Evolutionary conservation across 2,329 filamentous ascomycete species (phyloP).

Genomic region (Davidsoniella eucalypti): DNA sequence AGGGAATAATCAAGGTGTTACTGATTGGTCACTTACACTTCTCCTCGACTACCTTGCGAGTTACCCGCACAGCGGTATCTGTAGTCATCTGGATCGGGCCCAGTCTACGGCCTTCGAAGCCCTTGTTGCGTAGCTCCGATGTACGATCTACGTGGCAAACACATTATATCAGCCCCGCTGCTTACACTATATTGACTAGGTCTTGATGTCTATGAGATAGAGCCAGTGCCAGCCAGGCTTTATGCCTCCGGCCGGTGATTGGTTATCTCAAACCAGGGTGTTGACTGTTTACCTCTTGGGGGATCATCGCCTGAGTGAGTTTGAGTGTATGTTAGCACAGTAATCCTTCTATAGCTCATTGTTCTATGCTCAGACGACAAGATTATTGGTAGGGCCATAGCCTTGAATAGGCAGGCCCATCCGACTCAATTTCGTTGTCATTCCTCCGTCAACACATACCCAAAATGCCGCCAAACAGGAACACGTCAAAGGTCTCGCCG

Average conservation of each 20-base stretch:
- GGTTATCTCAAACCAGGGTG: no score
- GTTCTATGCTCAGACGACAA: background rate
- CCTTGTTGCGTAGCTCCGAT: conserved; percentile 86
- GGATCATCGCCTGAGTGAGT: conserved; percentile 63
- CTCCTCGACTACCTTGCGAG: conserved; percentile 72
- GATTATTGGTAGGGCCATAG: background rate
- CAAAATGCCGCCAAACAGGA: conserved; percentile 89
- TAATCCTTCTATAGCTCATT: background rate
- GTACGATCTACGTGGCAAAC: conserved; percentile 53
- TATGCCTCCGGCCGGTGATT: no score
- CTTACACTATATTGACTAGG: background rate
- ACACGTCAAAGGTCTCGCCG: conserved; percentile 68
- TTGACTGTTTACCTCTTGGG: conserved; percentile 51
- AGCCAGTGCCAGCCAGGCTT: no score
- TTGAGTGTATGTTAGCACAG: conserved; percentile 10
- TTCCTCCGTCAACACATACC: conserved; percentile 36
- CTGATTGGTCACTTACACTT: conserved; percentile 37
- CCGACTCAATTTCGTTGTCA: background rate
- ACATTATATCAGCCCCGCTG: background rate
- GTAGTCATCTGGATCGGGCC: conserved; percentile 97
- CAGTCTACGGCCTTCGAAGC: conserved; percentile 71
- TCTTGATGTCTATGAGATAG: background rate
- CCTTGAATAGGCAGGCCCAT: background rate
- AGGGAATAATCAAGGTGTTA: background rate
- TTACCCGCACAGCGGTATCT: conserved; percentile 89